A percentile compares a stretch with the other conserved stretches of the same genome.
These are phyloP conservation scores for Striga asiatica DNA, from an alignment of 257 asterid genomes.

Conservation along the genomic window DNA sequence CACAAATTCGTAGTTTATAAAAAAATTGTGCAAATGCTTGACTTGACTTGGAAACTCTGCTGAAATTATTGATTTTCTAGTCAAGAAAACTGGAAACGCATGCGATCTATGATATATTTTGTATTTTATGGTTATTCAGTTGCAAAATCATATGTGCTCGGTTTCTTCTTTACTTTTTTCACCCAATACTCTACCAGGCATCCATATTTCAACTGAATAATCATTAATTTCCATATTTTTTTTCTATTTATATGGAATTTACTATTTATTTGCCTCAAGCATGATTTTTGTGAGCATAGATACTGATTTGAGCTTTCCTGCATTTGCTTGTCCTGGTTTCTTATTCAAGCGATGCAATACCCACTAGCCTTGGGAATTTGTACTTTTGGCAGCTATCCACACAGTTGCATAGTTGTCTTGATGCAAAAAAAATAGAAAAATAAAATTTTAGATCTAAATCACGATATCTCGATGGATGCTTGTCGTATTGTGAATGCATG, in stretches of 20 bases:
- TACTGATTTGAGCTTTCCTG: slow-evolving; percentile 18
- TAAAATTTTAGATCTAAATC: not conserved
- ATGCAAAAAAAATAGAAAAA: slow-evolving; percentile 8
- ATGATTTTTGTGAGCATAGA: too few species aligned
- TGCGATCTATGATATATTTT: too few species aligned
- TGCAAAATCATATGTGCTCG: not conserved
- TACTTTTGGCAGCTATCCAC: slow-evolving; percentile 7
- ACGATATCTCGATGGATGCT: not conserved
- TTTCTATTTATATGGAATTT: too few species aligned
- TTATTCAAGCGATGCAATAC: not conserved
- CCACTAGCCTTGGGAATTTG: not conserved
- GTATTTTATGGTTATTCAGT: not conserved
- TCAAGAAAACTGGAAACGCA: not conserved
- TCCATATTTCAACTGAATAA: not conserved
- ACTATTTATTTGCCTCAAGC: too few species aligned
- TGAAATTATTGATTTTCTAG: not conserved
- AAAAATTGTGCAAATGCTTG: not conserved
- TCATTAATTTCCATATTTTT: not conserved
- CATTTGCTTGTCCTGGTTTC: slow-evolving; percentile 11
- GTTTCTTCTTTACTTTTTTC: not conserved
- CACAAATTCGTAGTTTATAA: not conserved
- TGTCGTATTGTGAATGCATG: not conserved
- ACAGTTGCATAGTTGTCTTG: slow-evolving; percentile 5
- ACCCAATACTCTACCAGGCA: not conserved
- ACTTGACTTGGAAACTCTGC: not conserved